These are phyloP conservation scores for Thalassiosira profunda DNA, from an alignment of 108 stramenopile genomes.

Conservation along the genomic window DNA sequence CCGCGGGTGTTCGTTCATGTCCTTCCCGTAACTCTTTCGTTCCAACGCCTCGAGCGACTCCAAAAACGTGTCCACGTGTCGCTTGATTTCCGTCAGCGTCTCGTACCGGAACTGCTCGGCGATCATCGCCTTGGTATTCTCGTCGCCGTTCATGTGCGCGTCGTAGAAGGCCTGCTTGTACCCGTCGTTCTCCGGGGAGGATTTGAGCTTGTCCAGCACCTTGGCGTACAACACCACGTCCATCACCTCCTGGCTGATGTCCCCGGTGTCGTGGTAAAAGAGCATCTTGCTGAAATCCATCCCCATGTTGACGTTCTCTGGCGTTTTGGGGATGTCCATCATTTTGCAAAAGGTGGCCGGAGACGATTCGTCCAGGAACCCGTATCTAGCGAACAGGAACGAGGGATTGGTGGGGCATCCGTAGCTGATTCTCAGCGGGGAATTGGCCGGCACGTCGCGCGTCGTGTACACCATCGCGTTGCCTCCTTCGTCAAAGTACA, in stretches of 20 bases:
- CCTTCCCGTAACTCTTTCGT: constrained; percentile 45
- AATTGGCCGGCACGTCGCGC: constrained; percentile 44
- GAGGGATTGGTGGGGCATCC: constrained; percentile 52
- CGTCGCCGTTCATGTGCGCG: constrained; percentile 58
- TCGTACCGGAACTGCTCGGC: constrained; percentile 62
- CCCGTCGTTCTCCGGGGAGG: constrained; percentile 21
- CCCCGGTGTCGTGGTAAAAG: constrained; percentile 56
- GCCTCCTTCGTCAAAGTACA: constrained; percentile 45
- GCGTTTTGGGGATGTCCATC: constrained; percentile 49
- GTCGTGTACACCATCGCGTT: constrained; percentile 47
- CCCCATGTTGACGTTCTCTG: constrained; percentile 42
- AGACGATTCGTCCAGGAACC: constrained; percentile 52
- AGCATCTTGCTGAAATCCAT: constrained; percentile 49
- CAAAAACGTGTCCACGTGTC: constrained; percentile 60
- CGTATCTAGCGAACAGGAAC: constrained; percentile 50
- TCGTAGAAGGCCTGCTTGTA: constrained; percentile 57
- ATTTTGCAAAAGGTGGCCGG: constrained; percentile 58
- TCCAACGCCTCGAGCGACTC: constrained; percentile 40
- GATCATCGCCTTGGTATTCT: constrained; percentile 41
- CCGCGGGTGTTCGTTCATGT: constrained; percentile 55
- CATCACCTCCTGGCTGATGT: constrained; percentile 46
- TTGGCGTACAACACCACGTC: constrained; percentile 55
- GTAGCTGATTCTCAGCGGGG: constrained; percentile 44
- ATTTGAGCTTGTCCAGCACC: constrained; percentile 30
- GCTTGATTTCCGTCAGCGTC: constrained; percentile 47